Conservation (phyloP, 140 eudicot genomes). For the Bidens hawaiensis region DNA sequence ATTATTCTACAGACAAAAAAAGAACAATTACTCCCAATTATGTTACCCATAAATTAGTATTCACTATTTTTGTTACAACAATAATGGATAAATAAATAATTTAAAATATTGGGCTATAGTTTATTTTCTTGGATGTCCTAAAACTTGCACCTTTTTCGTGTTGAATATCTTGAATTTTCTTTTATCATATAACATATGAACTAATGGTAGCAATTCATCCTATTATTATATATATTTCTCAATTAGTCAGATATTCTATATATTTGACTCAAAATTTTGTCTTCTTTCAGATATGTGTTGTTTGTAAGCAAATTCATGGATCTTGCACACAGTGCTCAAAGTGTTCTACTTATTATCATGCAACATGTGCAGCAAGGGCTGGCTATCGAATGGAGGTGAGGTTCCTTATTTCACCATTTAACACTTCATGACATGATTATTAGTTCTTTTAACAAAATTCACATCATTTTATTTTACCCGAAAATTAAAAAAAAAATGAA, state of each 20-base stretch:
- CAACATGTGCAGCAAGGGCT: conserved; percentile 96
- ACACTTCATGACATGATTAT: not conserved
- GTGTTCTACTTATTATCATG: conserved; percentile 97
- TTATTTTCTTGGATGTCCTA: not conserved
- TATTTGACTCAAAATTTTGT: no score
- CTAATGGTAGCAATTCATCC: no score
- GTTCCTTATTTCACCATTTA: not conserved
- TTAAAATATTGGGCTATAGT: no score
- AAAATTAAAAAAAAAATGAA: not conserved
- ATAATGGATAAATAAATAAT: no score
- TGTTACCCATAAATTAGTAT: not conserved
- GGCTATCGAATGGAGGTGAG: conserved; percentile 98
- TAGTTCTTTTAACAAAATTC: not conserved
- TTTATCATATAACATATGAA: not conserved
- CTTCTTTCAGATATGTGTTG: conserved; percentile 69
- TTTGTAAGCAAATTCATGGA: conserved; percentile 98
- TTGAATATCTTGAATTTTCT: not conserved
- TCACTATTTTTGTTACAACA: no score
- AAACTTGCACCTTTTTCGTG: not conserved
- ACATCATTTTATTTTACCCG: not conserved
- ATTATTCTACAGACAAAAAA: no score
- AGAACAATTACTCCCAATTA: no score
- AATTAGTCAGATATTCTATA: no score
- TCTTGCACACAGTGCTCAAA: conserved; percentile 95
- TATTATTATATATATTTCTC: no score